Conservation (phyloP, 2,329 filamentous ascomycete species). For the Knoxdaviesia proteae region DNA sequence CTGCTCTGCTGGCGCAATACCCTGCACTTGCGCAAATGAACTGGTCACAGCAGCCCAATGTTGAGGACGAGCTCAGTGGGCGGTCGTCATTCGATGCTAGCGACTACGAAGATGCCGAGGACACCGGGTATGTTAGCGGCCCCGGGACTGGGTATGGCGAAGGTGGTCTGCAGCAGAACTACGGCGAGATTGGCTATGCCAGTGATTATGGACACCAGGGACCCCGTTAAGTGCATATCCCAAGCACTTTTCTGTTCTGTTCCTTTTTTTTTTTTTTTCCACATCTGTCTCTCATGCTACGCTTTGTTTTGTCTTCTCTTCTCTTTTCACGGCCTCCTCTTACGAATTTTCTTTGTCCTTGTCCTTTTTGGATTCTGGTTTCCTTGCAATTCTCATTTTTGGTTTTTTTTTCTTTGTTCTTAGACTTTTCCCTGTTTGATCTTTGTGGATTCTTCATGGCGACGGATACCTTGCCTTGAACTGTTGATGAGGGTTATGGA, state of each 20-base stretch:
- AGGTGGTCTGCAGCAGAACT: conserved; percentile 33
- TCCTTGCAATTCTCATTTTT: neutral
- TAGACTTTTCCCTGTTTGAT: neutral
- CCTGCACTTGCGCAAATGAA: conserved; percentile 80
- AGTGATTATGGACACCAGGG: conserved; percentile 26
- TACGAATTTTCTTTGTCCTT: neutral
- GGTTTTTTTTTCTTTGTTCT: conserved; percentile 1
- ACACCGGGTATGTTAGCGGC: conserved; percentile 44
- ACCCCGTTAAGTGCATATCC: conserved; percentile 8
- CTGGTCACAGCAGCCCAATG: conserved; percentile 46
- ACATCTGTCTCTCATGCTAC: neutral
- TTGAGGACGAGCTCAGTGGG: conserved; percentile 58
- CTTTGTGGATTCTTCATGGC: neutral
- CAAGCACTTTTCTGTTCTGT: neutral
- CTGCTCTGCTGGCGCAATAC: conserved; percentile 76
- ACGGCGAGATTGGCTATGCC: conserved; percentile 30
- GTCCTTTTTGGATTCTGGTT: neutral
- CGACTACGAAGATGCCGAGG: conserved; percentile 55
- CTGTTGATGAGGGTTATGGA: too few relatives aligned
- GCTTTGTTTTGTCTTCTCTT: conserved; percentile 2
- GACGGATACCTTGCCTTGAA: too few relatives aligned
- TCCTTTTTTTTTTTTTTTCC: neutral
- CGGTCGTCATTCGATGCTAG: conserved; percentile 66
- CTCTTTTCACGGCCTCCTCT: neutral
- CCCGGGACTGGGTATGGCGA: conserved; percentile 38